Base-by-base conservation (phyloP, 2,329 filamentous ascomycete genomes). In the Aspergillus quadricinctus region DNA sequence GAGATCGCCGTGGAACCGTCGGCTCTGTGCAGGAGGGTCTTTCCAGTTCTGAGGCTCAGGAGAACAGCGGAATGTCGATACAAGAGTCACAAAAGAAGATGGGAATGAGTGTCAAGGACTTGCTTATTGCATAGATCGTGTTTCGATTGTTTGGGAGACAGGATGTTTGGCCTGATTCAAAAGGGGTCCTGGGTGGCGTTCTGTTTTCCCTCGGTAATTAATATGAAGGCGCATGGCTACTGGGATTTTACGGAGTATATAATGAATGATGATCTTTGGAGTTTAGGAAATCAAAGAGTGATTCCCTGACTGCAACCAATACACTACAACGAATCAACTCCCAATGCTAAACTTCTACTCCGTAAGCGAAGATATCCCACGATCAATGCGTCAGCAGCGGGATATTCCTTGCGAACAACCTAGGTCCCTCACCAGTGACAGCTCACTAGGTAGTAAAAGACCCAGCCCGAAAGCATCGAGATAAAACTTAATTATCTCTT, bases 1-100 rank as follows among this genome's bases (percentile, higher is more conserved):
- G 81, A 53, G 91, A 94, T 70, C 83, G 90, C 43, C 81, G 90
- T 37, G 80, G 79, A 40, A 77, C 75, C 4, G 65, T 69, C 1
- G 65, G 71, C 59, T 71, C 69, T 7, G 62, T 66, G 7, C 66
- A 57, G 48, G 69, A 69, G 35, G 62, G 63, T 9, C 62, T 66
- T 27, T 11, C 59, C 2, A 52, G 53, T 49, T 29, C 46, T 28
- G 25, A n/a, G 28, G 29, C 61, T 14, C 48, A 49, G 11, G 57
- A 56, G 29, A 59, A 55, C 10, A 50, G 23, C 10, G 48, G 31
- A 28, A 46, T 35, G 53, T 51, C 48, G 21, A 40, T 41, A 9
- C 49, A 55, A 25, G 66, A 66, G 7, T 56, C 63, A 5, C 66
- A 71, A 43, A 70, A 70, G 50, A 75, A 74, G 40, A 71, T 77